These are phyloP conservation scores for Neonectria sp. DNA, from an alignment of 2,329 filamentous ascomycete species.

Conservation along the genomic window DNA sequence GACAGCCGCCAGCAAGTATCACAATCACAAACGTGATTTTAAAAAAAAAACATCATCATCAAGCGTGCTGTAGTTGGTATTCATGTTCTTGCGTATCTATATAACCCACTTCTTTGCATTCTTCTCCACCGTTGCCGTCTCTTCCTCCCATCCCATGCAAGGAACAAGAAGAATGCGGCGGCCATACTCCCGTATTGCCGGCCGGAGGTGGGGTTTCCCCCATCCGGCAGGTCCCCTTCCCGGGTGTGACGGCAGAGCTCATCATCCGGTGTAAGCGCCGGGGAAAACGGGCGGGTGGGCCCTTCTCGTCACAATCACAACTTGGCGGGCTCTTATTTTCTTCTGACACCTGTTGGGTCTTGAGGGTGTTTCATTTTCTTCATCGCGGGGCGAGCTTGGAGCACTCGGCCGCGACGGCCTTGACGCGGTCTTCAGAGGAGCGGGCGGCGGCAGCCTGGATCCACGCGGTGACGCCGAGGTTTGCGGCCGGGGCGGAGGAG, in stretches of 20 bases:
- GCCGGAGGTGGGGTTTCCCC: background rate
- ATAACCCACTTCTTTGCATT: background rate
- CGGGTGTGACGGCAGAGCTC: conserved; percentile 13
- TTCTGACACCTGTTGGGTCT: background rate
- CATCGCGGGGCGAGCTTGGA: conserved; percentile 50
- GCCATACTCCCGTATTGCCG: conserved; percentile 23
- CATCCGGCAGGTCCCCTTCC: conserved; percentile 10
- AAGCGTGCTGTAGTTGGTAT: conserved; percentile 1
- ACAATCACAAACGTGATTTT: background rate
- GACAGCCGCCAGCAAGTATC: background rate
- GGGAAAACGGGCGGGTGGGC: background rate
- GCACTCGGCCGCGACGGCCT: conserved; percentile 63
- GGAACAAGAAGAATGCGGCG: conserved; percentile 2
- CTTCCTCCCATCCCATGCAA: conserved; percentile 12
- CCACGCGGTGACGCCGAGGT: conserved; percentile 58
- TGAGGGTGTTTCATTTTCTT: background rate
- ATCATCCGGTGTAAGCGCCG: conserved; percentile 21
- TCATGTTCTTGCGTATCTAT: background rate
- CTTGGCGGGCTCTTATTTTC: background rate
- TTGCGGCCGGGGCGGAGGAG: conserved; percentile 60
- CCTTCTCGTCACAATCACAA: conserved; percentile 7
- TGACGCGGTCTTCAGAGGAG: conserved; percentile 63
- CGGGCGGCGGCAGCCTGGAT: conserved; percentile 61
- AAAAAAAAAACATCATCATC: background rate
- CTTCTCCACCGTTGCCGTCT: background rate